These are phyloP conservation scores for Fusarium dlaminii DNA, from an alignment of 2,329 filamentous ascomycete genomes.

Conservation along the genomic window DNA sequence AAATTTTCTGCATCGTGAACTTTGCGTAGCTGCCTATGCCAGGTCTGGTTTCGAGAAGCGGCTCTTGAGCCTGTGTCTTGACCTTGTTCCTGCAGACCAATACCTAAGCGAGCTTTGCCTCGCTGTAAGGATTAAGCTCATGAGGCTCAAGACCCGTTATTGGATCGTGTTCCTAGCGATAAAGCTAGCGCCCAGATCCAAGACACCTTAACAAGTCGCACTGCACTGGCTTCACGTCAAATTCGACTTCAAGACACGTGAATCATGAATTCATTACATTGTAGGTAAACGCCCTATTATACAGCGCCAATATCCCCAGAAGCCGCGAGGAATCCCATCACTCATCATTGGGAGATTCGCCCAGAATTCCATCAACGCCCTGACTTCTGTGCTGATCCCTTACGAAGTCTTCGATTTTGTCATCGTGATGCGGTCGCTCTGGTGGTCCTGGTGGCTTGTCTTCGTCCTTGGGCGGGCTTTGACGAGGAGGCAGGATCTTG, in stretches of 20 bases:
- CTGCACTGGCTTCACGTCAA: background rate
- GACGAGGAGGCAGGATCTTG: conserved; percentile 52
- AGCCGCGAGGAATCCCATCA: background rate
- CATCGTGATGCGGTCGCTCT: conserved; percentile 56
- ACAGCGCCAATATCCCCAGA: background rate
- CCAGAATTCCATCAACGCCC: conserved; percentile 43
- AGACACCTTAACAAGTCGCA: background rate
- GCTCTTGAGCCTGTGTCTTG: no score
- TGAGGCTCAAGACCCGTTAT: background rate
- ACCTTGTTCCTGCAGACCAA: background rate
- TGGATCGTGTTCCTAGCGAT: background rate
- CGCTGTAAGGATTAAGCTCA: background rate
- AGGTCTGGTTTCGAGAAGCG: no score
- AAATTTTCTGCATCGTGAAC: background rate
- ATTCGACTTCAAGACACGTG: background rate
- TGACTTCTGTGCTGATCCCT: conserved; percentile 63
- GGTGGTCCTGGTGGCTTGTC: conserved; percentile 49
- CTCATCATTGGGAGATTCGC: conserved; percentile 19
- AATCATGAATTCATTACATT: conserved; percentile 12
- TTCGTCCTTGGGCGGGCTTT: conserved; percentile 39
- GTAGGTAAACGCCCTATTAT: conserved; percentile 1
- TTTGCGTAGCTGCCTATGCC: background rate
- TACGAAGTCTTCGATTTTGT: conserved; percentile 62
- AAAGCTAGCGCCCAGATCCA: background rate
- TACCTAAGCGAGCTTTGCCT: background rate